A percentile compares a stretch with the other conserved stretches of the same genome.
Evolutionary conservation across 331 rosid species (phyloP).

Genomic region (Malus hybrid): DNA sequence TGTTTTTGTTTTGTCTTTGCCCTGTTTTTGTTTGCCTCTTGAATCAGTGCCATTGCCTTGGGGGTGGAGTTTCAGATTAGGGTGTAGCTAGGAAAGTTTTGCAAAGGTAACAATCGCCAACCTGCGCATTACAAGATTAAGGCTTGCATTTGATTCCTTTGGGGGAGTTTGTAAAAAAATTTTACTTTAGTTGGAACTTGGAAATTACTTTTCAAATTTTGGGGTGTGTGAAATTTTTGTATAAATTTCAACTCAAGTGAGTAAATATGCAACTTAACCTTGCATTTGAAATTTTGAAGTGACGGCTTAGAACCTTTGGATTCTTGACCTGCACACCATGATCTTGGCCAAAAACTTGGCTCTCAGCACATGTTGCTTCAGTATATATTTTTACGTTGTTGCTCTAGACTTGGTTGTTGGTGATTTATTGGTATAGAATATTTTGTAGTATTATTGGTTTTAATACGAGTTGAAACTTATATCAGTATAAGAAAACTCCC

Average conservation of each 20-base stretch:
- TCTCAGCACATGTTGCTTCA: background rate
- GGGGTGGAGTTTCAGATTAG: background rate
- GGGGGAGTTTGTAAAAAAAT: too few species aligned
- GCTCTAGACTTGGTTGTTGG: too few species aligned
- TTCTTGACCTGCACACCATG: background rate
- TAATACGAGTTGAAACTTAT: too few species aligned
- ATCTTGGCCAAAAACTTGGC: background rate
- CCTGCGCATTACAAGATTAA: too few species aligned
- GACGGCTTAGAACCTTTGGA: background rate
- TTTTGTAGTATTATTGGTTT: too few species aligned
- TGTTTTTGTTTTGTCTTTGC: background rate
- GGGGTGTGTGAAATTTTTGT: background rate
- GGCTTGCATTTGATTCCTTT: too few species aligned
- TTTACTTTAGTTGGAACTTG: background rate
- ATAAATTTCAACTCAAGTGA: background rate
- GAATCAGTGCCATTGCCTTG: background rate
- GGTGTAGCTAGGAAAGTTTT: background rate
- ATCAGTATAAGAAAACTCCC: too few species aligned
- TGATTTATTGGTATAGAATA: too few species aligned
- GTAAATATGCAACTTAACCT: background rate
- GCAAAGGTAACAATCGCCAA: too few species aligned
- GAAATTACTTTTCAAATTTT: background rate
- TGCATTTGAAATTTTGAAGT: background rate
- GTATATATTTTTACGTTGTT: too few species aligned
- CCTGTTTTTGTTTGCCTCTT: background rate